A percentile compares a stretch with the other conserved stretches of the same genome.
Conservation (phyloP, 202 grass and related monocot species). For the Musa balbisiana region DNA sequence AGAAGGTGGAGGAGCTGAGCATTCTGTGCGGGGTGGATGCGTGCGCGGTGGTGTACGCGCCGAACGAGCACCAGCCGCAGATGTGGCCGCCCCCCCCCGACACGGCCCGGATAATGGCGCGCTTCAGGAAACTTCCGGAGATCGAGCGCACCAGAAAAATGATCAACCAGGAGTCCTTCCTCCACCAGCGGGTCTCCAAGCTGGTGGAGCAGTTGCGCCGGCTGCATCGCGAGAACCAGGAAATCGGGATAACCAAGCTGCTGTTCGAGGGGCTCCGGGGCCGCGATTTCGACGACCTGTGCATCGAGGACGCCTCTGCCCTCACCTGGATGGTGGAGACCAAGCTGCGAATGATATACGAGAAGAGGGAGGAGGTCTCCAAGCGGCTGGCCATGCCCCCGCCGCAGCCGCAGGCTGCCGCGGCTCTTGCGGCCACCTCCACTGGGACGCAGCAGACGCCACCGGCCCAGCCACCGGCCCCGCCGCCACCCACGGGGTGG, state of each 20-base stretch:
- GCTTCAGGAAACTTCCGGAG: conserved; percentile 18
- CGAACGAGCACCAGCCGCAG: conserved; percentile 5
- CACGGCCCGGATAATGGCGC: background rate
- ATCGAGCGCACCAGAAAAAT: conserved; percentile 26
- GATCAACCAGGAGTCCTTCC: conserved; percentile 23
- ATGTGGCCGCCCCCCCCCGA: conserved; percentile 19
- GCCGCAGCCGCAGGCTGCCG: background rate
- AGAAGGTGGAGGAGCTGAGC: conserved; percentile 34
- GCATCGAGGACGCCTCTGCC: conserved; percentile 1
- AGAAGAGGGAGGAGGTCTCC: background rate
- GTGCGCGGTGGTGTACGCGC: conserved; percentile 23
- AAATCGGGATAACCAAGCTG: background rate
- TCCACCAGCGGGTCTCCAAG: conserved; percentile 13
- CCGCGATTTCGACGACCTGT: background rate
- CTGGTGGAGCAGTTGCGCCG: conserved; percentile 1
- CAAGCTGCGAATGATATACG: background rate
- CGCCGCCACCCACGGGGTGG: too few relatives aligned
- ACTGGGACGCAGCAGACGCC: too few relatives aligned
- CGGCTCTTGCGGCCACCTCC: too few relatives aligned
- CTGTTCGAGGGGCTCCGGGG: conserved; percentile 10
- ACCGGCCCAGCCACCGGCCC: too few relatives aligned
- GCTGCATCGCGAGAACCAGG: background rate
- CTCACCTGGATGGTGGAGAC: background rate
- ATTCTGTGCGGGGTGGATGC: conserved; percentile 31
- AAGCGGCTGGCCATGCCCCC: background rate